Evolutionary conservation across 1,284 basidiomycete genomes (phyloP), one percentile per base, ranked within the genome.

Genomic region (Pseudozyma hubeiensis): DNA sequence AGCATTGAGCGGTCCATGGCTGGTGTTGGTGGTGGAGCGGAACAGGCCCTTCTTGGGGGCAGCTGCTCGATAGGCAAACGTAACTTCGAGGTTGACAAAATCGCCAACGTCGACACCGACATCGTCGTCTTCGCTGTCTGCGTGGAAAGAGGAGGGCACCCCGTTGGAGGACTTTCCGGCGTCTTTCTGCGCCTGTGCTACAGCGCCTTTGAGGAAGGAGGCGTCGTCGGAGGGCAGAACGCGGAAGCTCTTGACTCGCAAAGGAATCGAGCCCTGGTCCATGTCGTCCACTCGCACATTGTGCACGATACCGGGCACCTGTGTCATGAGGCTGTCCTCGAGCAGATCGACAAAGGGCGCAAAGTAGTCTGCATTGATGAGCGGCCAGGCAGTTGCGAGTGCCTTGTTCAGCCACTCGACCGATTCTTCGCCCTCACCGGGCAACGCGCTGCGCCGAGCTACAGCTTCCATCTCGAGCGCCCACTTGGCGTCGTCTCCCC

Each of bases 391-490:
- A 10, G 67, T 72, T 16, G 62, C 65, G 8, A 82, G 68, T 5
- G 78, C 61, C 57, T 63, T 58, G 63, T 82, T 82, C 74, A 82
- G 69, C 81, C 81, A 82, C 33, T 79, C 72, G 34, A 75, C 81
- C 13, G 77, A 80, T 48, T 82, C 79, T 24, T 70, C 67, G 19
- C 61, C 56, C 11, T 47, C 55, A 5, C 53, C 53, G 1, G 55
- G 61, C 24, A 63, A 5, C 13, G 54, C 52, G 11, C 33, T 44
- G 7, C 63, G 64, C 40, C 46, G 57, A 7, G 66, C 66, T 35
- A 41, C 70, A 5, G 59, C 61, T 33, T 64, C 58, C 62, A 67
- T 69, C 44, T 76, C 65, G 24, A 66, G 48, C 29, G 63, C 62
- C 73, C 69, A 75, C 39, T 61, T 64, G 4, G 64, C 52, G 40